phyloP scores from a whole-genome alignment of 2,329 filamentous ascomycete species.

The Hypoxylon sp. region DNA sequence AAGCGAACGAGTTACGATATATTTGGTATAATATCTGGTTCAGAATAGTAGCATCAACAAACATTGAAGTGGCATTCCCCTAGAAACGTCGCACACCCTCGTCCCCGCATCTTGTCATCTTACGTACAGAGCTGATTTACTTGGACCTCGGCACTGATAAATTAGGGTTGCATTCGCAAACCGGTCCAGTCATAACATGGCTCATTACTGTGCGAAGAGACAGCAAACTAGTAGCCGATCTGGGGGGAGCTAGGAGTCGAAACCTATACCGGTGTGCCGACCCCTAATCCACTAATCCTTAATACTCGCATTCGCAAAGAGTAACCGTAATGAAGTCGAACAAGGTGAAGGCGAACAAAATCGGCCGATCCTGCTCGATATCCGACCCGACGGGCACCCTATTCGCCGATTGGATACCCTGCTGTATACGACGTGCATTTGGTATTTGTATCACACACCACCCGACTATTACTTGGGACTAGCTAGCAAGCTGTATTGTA shows the following conservation, averaged over 20 bases:
- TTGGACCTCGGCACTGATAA: not conserved
- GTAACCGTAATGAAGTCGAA: not conserved
- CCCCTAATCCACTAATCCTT: not conserved
- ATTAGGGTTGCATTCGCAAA: not conserved
- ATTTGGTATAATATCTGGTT: too few species aligned
- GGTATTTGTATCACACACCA: not conserved
- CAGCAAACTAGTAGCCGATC: not conserved
- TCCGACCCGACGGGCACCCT: conserved; percentile 7
- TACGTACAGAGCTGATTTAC: not conserved
- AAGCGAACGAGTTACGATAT: too few species aligned
- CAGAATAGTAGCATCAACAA: too few species aligned
- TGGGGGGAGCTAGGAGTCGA: not conserved
- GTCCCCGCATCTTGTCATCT: conserved; percentile 1
- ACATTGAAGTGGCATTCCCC: not conserved
- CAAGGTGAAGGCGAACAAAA: not conserved
- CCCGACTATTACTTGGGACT: not conserved
- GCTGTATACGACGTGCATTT: not conserved
- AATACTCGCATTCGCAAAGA: not conserved
- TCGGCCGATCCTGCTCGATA: conserved; percentile 17
- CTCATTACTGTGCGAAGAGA: not conserved
- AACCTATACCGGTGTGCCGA: not conserved
- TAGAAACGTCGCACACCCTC: not conserved
- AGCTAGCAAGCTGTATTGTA: not conserved
- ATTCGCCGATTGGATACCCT: conserved; percentile 6
- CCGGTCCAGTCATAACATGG: too few species aligned